Conservation (phyloP, 2,329 filamentous ascomycete genomes). For the Xylaria sp. region DNA sequence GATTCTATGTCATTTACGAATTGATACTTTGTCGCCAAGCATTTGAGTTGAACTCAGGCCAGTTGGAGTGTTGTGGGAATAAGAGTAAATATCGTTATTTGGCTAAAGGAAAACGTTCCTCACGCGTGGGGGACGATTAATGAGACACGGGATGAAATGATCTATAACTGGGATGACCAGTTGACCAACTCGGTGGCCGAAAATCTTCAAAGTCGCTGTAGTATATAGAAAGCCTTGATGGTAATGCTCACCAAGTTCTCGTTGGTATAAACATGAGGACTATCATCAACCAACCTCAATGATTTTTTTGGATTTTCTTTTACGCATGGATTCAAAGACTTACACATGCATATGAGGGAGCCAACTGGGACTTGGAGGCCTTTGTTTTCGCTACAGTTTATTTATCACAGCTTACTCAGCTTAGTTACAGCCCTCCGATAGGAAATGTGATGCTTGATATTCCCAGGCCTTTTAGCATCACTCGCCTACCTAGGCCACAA, state of each 20-base stretch:
- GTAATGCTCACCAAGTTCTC: conserved; percentile 4
- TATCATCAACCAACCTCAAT: not conserved
- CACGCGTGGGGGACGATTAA: conserved; percentile 29
- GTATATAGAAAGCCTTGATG: conserved; percentile 33
- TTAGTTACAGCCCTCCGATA: too few species aligned
- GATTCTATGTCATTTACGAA: conserved; percentile 6
- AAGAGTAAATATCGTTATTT: conserved; percentile 8
- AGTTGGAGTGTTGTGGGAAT: conserved; percentile 20
- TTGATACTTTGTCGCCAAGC: conserved; percentile 15
- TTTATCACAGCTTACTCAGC: too few species aligned
- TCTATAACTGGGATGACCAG: conserved; percentile 27
- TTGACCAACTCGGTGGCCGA: conserved; percentile 25
- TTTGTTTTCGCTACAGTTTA: too few species aligned
- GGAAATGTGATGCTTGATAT: too few species aligned
- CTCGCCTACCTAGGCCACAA: too few species aligned
- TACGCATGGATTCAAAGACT: too few species aligned
- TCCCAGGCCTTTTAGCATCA: too few species aligned
- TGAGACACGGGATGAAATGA: conserved; percentile 31
- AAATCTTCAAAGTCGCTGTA: conserved; percentile 25
- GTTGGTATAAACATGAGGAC: conserved; percentile 11
- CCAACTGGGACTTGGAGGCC: too few species aligned
- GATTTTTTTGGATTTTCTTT: conserved; percentile 26
- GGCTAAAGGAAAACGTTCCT: conserved; percentile 31
- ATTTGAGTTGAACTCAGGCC: conserved; percentile 20
- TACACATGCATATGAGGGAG: not conserved